A percentile compares a stretch with the other conserved stretches of the same genome.
phyloP scores from a whole-genome alignment of 1,284 basidiomycete genomes.

The Ustilago bromivora region DNA sequence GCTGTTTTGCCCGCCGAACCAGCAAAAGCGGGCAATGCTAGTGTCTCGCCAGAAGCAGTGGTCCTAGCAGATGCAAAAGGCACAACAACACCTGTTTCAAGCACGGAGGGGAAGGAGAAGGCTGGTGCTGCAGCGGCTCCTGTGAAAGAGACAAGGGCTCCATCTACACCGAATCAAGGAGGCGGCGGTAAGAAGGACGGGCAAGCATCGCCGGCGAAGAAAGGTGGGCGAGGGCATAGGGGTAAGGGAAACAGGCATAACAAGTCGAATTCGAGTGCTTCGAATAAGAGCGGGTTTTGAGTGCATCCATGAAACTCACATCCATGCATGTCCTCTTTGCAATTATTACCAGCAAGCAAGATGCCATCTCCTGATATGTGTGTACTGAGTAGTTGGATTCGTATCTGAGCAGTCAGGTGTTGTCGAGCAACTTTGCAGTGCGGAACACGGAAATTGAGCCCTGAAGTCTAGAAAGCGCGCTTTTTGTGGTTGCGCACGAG shows the following conservation, averaged over 20 bases:
- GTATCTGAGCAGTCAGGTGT: not conserved
- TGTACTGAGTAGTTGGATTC: too few relatives aligned
- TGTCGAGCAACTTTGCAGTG: too few relatives aligned
- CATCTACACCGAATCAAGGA: conserved; percentile 12
- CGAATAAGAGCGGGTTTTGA: conserved; percentile 22
- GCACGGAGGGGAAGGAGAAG: not conserved
- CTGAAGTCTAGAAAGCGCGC: not conserved
- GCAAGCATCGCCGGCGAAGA: conserved; percentile 22
- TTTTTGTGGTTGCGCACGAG: conserved; percentile 29
- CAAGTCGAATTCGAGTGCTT: conserved; percentile 34
- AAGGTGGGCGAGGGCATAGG: conserved; percentile 17
- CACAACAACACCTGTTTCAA: not conserved
- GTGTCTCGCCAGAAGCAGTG: conserved; percentile 7
- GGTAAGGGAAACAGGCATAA: conserved; percentile 38
- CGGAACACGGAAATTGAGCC: not conserved
- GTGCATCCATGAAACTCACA: too few relatives aligned
- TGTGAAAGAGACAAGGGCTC: conserved; percentile 3
- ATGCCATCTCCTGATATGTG: too few relatives aligned
- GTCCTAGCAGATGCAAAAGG: not conserved
- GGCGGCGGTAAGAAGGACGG: conserved; percentile 26
- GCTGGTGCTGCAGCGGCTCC: not conserved
- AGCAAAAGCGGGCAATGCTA: conserved; percentile 18
- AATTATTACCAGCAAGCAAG: not conserved
- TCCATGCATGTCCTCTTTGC: not conserved
- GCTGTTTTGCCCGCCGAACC: conserved; percentile 21